These are phyloP conservation scores for Cladorrhinum sp. DNA, from an alignment of 2,329 filamentous ascomycete species.

Conservation along the genomic window DNA sequence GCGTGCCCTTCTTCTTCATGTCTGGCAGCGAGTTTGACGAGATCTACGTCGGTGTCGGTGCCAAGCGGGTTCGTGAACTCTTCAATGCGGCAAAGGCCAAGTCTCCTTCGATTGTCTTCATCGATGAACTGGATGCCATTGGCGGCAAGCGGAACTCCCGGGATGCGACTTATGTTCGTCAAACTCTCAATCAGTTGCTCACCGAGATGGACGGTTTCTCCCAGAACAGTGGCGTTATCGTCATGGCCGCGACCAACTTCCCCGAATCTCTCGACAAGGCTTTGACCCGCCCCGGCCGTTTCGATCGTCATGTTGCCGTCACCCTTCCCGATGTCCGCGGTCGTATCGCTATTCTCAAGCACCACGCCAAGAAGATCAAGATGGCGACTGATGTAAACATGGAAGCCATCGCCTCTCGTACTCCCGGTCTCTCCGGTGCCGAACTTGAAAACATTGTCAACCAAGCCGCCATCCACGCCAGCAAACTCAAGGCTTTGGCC, in stretches of 20 bases:
- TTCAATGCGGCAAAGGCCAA: slow-evolving; percentile 36
- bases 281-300: slow-evolving; percentile 87
- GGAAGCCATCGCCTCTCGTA: slow-evolving; percentile 78
- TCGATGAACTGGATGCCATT: slow-evolving; percentile 89
- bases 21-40: slow-evolving; percentile 98
- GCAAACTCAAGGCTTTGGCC: slow-evolving; percentile 72
- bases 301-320: slow-evolving; percentile 89
- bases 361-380: slow-evolving; percentile 91
- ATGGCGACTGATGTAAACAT: slow-evolving; percentile 76
- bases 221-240: slow-evolving; percentile 89
- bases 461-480: slow-evolving; percentile 92
- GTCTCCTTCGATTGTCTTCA: slow-evolving; percentile 65
- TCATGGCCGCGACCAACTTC: slow-evolving; percentile 94
- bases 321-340: slow-evolving; percentile 89
- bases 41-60: slow-evolving; percentile 84
- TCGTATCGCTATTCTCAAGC: slow-evolving; percentile 85
- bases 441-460: slow-evolving; percentile 97
- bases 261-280: slow-evolving; percentile 93
- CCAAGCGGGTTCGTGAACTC: slow-evolving; percentile 73
- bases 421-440: slow-evolving; percentile 88
- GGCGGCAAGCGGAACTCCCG: slow-evolving; percentile 89
- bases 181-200: slow-evolving; percentile 94
- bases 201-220: slow-evolving; percentile 97
- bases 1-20: slow-evolving; percentile 99
- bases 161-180: slow-evolving; percentile 92